phyloP scores from a whole-genome alignment of 176 grass and related monocot genomes.

The Cenchrus purpureus region DNA sequence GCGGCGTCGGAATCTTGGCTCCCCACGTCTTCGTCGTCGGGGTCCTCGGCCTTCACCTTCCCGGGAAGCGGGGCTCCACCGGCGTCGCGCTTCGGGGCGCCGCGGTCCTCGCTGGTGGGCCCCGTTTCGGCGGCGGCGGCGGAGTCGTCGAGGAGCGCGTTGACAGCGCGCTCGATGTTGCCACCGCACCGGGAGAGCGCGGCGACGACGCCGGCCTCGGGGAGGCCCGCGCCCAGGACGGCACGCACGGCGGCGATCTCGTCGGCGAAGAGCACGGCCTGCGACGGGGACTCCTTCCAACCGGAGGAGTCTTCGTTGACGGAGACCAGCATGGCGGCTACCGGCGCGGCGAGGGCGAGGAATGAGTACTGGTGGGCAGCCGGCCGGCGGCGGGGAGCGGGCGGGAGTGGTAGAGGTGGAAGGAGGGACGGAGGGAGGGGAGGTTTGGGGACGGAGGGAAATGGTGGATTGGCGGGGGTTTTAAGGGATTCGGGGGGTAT shows the following conservation, averaged over 20 bases:
- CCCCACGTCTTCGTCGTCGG: neutral
- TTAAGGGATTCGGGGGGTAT: neutral
- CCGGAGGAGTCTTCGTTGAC: neutral
- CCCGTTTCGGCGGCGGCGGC: neutral
- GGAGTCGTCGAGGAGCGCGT: conserved; percentile 60
- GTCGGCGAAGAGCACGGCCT: conserved; percentile 55
- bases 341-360: neutral
- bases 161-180: conserved; percentile 67
- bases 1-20: neutral
- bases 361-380: neutral
- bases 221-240: conserved; percentile 46
- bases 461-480: neutral
- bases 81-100: conserved; percentile 29
- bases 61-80: neutral
- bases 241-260: conserved; percentile 64
- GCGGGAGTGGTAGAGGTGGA: neutral
- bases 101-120: conserved; percentile 2
- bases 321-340: conserved; percentile 29
- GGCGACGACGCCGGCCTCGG: conserved; percentile 42
- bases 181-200: conserved; percentile 62
- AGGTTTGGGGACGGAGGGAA: conserved; percentile 34
- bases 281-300: conserved; percentile 35
- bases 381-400: neutral
- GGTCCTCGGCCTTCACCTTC: conserved; percentile 17
- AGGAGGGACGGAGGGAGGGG: neutral